Base-by-base conservation (phyloP, 2,329 filamentous ascomycete genomes). In the Apiospora pterosperma region DNA sequence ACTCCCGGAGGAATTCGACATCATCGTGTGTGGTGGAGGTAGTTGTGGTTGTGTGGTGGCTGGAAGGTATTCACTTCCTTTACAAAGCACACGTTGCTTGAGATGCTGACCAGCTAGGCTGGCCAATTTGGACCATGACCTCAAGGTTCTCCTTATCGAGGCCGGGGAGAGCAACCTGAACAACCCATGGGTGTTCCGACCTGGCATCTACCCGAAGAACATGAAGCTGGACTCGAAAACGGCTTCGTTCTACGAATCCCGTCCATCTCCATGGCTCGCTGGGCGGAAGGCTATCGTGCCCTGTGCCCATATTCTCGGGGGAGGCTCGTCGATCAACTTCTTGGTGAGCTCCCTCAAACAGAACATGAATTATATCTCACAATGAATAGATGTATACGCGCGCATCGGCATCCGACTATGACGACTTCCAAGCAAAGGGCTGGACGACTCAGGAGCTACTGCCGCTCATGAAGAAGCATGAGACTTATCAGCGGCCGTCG, bases 341-440 rank as follows among this genome's bases (percentile, higher is more conserved):
- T 90, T 92, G 87, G 88, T 88, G 74, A 39, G 72, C 61, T 63
- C 66, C 36, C 36, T 25, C 31, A 12, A 19, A 48, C 5, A n/a
- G 19, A 11, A 8, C 21, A 11, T 11, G 3, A 2, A 7, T 5
- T 36, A 14, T 34, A 6, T 12, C 48, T 55, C 8, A 55, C 16
- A 12, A 1, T 5, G 7, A 19, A 62, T 5, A 88, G 87, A 91
- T 91, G 88, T 91, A 91, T 79, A 91, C 89, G 23, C 84, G 89
- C 69, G 89, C 89, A 25, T 90, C 88, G 1, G 88, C 88, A 7
- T 90, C 88, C 0, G 89, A 92, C 75, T 92, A 92, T 67, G 91
- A 93, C 71, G 90, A 92, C 77, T 93, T 92, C 78, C 89, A 92
- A 72, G 86, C 90, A 62, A 89, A 92, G 75, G 91, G 91, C n/a